Conservation (phyloP, 345 rosid species). For the Angophora floribunda region DNA sequence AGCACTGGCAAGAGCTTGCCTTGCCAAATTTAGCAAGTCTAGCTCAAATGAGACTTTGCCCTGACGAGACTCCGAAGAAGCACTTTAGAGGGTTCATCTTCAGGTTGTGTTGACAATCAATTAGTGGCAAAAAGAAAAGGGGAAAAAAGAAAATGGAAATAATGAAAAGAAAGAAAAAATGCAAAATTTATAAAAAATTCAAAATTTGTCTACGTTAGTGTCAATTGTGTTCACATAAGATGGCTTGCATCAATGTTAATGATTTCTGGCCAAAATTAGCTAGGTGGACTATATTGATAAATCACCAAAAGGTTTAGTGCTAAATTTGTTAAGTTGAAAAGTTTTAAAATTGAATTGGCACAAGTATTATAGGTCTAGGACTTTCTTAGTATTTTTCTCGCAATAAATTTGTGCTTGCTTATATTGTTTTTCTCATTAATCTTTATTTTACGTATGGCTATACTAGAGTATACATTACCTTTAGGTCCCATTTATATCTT, state of each 20-base stretch:
- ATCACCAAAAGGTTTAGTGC: not conserved
- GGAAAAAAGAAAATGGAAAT: not conserved
- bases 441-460: not conserved
- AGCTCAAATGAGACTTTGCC: not conserved
- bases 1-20: not conserved
- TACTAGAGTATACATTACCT: not conserved
- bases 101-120: not conserved
- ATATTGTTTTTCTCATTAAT: not conserved
- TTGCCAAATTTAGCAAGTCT: not conserved
- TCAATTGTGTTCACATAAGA: not conserved
- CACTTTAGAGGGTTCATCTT: no score
- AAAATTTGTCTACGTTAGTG: not conserved
- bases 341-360: not conserved
- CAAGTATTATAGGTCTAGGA: not conserved
- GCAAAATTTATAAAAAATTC: fast-evolving
- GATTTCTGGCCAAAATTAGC: not conserved
- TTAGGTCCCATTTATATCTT: not conserved
- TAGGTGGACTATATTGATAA: not conserved
- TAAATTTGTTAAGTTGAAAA: not conserved
- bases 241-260: fast-evolving
- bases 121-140: not conserved
- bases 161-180: not conserved
- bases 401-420: not conserved
- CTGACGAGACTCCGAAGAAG: no score
- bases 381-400: not conserved